Base-by-base conservation (phyloP, 208 protist genomes). In the Wallacemonas sp. region DNA sequence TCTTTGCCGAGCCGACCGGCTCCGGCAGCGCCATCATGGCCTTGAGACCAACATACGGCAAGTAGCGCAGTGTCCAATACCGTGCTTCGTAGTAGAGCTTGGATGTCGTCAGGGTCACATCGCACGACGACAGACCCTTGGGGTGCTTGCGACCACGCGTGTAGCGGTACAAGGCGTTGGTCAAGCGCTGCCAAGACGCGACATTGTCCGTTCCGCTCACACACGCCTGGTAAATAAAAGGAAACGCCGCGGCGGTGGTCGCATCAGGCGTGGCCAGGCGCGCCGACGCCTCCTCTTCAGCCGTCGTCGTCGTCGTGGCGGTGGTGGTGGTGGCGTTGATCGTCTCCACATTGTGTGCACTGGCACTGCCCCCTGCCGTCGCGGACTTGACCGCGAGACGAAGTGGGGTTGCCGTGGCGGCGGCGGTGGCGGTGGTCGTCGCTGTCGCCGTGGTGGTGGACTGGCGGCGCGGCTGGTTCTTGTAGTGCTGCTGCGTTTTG, bases 211-310 rank as follows among this genome's bases (percentile, higher is more conserved):
- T 73, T 44, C 62, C 70, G 2, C 83, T 85, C 22, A 78, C 86
- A 17, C 62, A 66, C 28, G 75, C 82, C 26, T 94, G 88, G 70
- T 86, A 91, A 41, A 94, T 77, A 61, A 90, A 75, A 2, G 74
- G 79, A n/a, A 82, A 41, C 21, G 11, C n/a, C 42, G 47, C 42
- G 38, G 8, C n/a, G 38, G 21, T 45, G 58, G 39, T 42, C 19
- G 56, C 59, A 4, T 38, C 38, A 19, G 45, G 60, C 49, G n/a
- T n/a, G n/a, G 63, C 69, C 60, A 63, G 58, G 15, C 62, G 54
- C 5, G 63, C 54, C 39, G 65, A 27, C 39, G 53, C 58, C 14
- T 62, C 54, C 27, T 31, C 58, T 15, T 26, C 33, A 14, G 26
- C 46, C 12, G 14, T 11, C 41, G 19, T 54, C 38, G 45, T 34